Evolutionary conservation across 768 basidiomycete genomes (phyloP).

Genomic region (Pulveroboletus sp.): DNA sequence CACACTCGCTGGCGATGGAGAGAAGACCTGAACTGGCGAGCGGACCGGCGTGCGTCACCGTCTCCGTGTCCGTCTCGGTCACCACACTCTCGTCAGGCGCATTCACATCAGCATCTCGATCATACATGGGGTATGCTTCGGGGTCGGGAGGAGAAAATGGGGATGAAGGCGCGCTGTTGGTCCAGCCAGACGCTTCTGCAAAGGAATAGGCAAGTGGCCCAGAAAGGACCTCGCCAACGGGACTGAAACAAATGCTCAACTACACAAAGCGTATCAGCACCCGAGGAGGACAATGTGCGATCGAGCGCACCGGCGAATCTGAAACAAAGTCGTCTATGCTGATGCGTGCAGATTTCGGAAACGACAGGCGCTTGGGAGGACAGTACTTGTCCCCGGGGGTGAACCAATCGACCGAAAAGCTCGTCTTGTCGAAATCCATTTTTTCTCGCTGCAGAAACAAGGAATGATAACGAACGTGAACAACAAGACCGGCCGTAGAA

Average conservation of each 20-base stretch:
- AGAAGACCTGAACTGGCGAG: conserved; percentile 6
- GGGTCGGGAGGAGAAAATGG: conserved; percentile 1
- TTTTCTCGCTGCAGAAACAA: conserved; percentile 5
- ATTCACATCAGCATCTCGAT: conserved; percentile 1
- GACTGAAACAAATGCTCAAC: conserved; percentile 24
- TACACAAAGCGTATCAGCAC: neutral
- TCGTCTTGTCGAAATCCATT: conserved; percentile 33
- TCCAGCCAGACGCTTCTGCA: conserved; percentile 19
- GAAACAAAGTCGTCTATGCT: conserved; percentile 30
- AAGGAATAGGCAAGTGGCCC: conserved; percentile 15
- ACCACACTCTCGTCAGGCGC: neutral
- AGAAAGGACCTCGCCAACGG: conserved; percentile 9
- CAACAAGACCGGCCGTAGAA: neutral
- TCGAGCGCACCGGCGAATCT: conserved; percentile 25
- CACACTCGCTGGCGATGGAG: conserved; percentile 20
- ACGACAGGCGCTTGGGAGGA: conserved; percentile 26
- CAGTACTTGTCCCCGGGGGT: conserved; percentile 26
- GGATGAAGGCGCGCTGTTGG: conserved; percentile 17
- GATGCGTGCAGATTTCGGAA: conserved; percentile 32
- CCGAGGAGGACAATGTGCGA: too few species aligned
- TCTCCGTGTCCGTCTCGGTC: too few species aligned
- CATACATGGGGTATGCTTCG: conserved; percentile 9
- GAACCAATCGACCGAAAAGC: conserved; percentile 30
- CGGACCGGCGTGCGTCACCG: conserved; percentile 4
- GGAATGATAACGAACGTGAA: conserved; percentile 6